Percentiles rank a stretch among this genome's conserved stretches.
These are phyloP conservation scores for Rubroboletus satanas DNA, from an alignment of 768 basidiomycete genomes.

Conservation along the genomic window DNA sequence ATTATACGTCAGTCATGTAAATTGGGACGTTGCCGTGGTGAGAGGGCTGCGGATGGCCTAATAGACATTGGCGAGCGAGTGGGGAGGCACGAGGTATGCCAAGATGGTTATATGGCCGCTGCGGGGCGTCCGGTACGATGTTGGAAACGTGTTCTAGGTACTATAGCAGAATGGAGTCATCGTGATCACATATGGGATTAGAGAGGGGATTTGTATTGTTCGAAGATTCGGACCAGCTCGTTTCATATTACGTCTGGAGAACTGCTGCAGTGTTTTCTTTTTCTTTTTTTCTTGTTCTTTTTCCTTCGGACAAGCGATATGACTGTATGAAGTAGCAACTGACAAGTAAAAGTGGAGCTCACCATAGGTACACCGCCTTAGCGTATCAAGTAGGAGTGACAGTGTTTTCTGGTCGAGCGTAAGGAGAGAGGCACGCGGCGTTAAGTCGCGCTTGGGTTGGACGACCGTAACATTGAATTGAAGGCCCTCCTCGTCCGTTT, in stretches of 20 bases:
- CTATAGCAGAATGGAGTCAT: neutral
- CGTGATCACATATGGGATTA: conserved; percentile 4
- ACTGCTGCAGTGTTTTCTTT: neutral
- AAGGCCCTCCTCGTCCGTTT: neutral
- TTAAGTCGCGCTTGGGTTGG: conserved; percentile 1
- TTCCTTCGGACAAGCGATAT: too few species aligned
- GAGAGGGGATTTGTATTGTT: neutral
- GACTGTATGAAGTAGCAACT: too few species aligned
- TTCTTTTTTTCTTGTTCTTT: too few species aligned
- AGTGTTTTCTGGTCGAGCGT: neutral
- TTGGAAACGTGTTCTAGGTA: neutral
- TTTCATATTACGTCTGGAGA: conserved; percentile 15
- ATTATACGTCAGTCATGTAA: conserved; percentile 4
- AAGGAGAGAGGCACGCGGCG: conserved; percentile 9
- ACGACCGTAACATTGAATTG: neutral
- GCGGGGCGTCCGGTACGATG: neutral
- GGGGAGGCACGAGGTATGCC: neutral
- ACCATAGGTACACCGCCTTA: too few species aligned
- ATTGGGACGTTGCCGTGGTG: conserved; percentile 10
- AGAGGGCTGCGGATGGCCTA: neutral
- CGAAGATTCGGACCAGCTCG: neutral
- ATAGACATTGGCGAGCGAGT: neutral
- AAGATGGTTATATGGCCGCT: neutral
- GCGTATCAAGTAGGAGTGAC: too few species aligned
- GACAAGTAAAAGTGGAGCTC: too few species aligned